Evolutionary conservation across 2,329 filamentous ascomycete species (phyloP), one percentile per base, ranked within the genome.

Genomic region (Cladosporium halotolerans): DNA sequence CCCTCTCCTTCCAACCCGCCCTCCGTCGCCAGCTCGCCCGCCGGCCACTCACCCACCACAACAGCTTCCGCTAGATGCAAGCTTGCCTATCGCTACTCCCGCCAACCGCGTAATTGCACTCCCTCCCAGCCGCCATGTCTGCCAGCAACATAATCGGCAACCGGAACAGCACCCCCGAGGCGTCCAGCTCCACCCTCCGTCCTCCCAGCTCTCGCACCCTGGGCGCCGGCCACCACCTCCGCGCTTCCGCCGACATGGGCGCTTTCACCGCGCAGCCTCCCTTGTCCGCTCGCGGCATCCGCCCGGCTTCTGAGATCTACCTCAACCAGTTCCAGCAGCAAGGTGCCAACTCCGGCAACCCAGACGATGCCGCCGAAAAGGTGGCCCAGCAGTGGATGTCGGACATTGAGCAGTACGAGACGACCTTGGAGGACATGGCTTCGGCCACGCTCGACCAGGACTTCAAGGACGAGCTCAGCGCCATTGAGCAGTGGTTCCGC

Each of bases 401-500:
- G 53, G 93, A 99, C 66, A 97, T 99, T 62, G 93, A 99, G 69
- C 92, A 97, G 71, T 96, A 96, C 66, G 93, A 99, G 77, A 95
- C 85, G n/a, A 99, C 93, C 1, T 74, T 99, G 66, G 93, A 97
- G 72, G 93, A 99, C 70, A 99, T 99, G 93, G 93, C 93, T 41
- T 91, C 92, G 32, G 93, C 93, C 28, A 97, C 93, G n/a, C 78
- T 97, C 52, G 93, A 99, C 69, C 93, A 99, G 76, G 93, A 99
- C 69, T 99, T 99, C 79, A 99, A 99, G 76, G 93, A 97, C 72
- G 93, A 99, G 73, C 81, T 99, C 57, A 96, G 90, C 69, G 93
- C 93, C 62, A 99, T 99, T 67, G 93, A 99, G 75, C 93, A 99
- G 77, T 99, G 93, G 93, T 99, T 99, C 73, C 86, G 91, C 58